phyloP scores from a whole-genome alignment of 129 eudicot species.

The Solidago caesia region DNA sequence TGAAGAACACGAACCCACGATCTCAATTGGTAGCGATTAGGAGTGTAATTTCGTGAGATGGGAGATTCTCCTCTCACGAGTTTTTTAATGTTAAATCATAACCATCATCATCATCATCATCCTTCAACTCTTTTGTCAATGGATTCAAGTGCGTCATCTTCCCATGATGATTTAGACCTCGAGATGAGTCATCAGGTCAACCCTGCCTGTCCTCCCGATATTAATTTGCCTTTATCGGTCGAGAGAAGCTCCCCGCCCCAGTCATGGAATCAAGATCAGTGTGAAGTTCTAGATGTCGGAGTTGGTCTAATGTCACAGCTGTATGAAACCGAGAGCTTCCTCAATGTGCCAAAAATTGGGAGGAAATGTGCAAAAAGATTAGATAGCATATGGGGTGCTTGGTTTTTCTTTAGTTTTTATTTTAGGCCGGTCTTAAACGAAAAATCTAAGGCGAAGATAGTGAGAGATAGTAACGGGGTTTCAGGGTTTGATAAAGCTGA shows the following conservation, averaged over 20 bases:
- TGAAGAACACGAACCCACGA: constrained; percentile 27
- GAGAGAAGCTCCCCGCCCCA: constrained; percentile 72
- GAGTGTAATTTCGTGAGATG: constrained; percentile 59
- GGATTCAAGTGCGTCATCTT: constrained; percentile 91
- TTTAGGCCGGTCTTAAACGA: constrained; percentile 72
- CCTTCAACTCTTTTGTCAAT: constrained; percentile 88
- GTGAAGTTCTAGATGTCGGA: constrained; percentile 71
- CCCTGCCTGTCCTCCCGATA: constrained; percentile 74
- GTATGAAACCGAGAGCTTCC: constrained; percentile 68
- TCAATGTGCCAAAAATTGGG: constrained; percentile 53
- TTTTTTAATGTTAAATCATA: constrained; percentile 64
- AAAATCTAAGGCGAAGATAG: constrained; percentile 68
- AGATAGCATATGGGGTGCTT: constrained; percentile 95
- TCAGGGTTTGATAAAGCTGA: constrained; percentile 81
- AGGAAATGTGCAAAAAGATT: constrained; percentile 70
- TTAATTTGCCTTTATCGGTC: constrained; percentile 69
- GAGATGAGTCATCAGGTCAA: constrained; percentile 77
- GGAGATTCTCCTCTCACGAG: constrained; percentile 64
- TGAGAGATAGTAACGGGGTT: constrained; percentile 58
- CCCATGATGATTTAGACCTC: constrained; percentile 80
- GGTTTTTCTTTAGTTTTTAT: constrained; percentile 85
- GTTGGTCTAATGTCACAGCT: constrained; percentile 66
- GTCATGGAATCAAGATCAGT: constrained; percentile 56
- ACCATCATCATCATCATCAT: constrained; percentile 26
- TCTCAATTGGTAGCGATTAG: constrained; percentile 32